phyloP scores from a whole-genome alignment of 768 basidiomycete genomes.

The Phaeotremella skinneri region DNA sequence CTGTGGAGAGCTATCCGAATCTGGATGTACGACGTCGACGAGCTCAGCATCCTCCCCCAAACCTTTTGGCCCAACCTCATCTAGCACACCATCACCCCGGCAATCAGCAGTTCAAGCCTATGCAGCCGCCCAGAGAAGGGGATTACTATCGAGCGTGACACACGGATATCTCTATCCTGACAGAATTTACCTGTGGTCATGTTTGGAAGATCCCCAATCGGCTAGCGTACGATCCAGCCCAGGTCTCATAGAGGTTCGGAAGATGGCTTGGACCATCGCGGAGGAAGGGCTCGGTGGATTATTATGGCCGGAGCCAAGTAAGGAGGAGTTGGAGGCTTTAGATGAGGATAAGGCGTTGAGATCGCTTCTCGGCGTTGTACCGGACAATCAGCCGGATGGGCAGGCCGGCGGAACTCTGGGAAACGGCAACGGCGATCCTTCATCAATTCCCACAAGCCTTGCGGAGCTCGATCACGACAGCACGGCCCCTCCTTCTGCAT shows the following conservation, averaged over 20 bases:
- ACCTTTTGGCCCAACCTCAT: constrained; percentile 14
- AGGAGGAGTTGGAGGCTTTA: constrained; percentile 2
- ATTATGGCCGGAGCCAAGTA: constrained; percentile 18
- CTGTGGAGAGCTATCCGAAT: constrained; percentile 27
- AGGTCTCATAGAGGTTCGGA: constrained; percentile 26
- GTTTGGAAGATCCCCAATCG: constrained; percentile 44
- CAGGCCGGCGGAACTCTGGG: constrained; percentile 1
- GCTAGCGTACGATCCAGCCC: constrained; percentile 24
- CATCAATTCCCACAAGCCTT: too few relatives aligned
- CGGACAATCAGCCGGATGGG: background rate
- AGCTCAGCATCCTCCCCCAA: constrained; percentile 6
- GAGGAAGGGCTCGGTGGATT: constrained; percentile 39
- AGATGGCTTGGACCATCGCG: constrained; percentile 33
- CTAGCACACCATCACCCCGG: background rate
- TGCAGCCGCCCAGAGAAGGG: constrained; percentile 26
- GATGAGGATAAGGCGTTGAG: constrained; percentile 14
- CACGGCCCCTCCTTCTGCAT: background rate
- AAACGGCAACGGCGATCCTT: background rate
- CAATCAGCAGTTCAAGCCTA: constrained; percentile 12
- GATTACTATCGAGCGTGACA: constrained; percentile 24
- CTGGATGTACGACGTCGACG: constrained; percentile 18
- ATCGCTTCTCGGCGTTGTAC: constrained; percentile 14
- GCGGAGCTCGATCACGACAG: background rate
- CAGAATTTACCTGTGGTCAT: constrained; percentile 36
- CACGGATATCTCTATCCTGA: constrained; percentile 40